Base-by-base conservation (phyloP, 495 filamentous ascomycete genomes). In the Xylaria sp. region DNA sequence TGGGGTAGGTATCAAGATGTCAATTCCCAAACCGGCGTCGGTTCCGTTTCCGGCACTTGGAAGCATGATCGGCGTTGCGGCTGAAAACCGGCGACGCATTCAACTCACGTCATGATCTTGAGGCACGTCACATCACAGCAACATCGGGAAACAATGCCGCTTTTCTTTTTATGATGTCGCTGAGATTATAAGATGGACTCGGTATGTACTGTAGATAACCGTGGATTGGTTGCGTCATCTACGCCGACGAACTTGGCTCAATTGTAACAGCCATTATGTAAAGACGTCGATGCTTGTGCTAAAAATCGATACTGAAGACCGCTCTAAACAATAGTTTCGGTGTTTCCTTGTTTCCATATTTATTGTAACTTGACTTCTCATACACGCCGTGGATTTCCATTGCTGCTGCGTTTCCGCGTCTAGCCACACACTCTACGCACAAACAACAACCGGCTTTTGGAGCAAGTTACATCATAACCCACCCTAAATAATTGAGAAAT, bases 21-120 rank as follows among this genome's bases (percentile, higher is more conserved):
- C 24, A 26, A 53, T 14, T 0, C 21, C 9, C 9, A 24, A 15
- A 12, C 50, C 15, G 50, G 9, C 37, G 33, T 59, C 11, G 57
- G 57, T 33, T 59, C 55, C 5, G 5, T 59, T 59, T 19, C 15
- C 19, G 55, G 55, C 50, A 59, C 31, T 6, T n/a, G 17, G 21
- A 15, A 41, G 58, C 35, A 43, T 43, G 35, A 43, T 62, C 59
- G 37, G 37, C 59, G 9, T 26, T 43, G 59, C 59, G 59, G 59
- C 59, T 62, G 17, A 62, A 62, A 43, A 41, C 11, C 24, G 6
- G 37, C 29, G 9, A 43, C 59, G 59, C 37, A 62, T 24, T 40
- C 12, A 43, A 61, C n/a, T 17, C 59, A 17, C 59, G 21, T n/a
- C 59, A 59, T 43, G 58, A 62, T 62, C 59, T 43, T 62, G 43